Evolutionary conservation across 176 grass and related monocot species (phyloP), one percentile per base, ranked within the genome.

Genomic region (Cocos nucifera): DNA sequence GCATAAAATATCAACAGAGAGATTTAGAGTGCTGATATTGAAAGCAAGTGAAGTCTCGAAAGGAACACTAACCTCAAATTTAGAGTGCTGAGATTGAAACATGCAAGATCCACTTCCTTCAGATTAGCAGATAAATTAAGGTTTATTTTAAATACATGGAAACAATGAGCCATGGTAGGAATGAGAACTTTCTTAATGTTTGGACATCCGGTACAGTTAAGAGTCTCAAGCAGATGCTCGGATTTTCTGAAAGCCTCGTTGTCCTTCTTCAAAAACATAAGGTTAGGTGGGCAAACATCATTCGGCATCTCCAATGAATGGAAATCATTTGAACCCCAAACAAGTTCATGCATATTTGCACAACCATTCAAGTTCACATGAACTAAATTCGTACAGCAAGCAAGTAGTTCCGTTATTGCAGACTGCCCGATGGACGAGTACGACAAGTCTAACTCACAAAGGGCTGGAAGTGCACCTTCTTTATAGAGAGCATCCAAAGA

Each of bases 341-440:
- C 93, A 64, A 98, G 76, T 66, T 98, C 81, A 72, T 73, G 66
- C 70, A 98, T 72, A 64, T 89, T 98, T 15, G 72, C 80, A 66
- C 93, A 98, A 56, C 93, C 93, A 5, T 89, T 98, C 76, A 98
- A 71, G 63, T 98, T 98, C 67, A 98, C 76, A 67, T 89, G 75
- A 69, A 83, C 87, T 39, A 98, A 80, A 73, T 98, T 98, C 51
- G 66, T 85, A 63, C 93, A 92, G 29, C 53, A 73, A 62, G 82
- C 59, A 70, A 98, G 93, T 56, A 98, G 78, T 61, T 85, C 70
- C 50, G 72, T 59, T 53, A 98, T 92, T 5, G 73, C 79, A 73
- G 67, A 80, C 52, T 98, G 93, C 26, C 87, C 87, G 73, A 92
- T 86, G 19, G 87, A 92, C 49, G 87, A 86, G 83, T 98, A 98